These are phyloP conservation scores for Primulina huaijiensis DNA, from an alignment of 257 asterid species.

Conservation along the genomic window DNA sequence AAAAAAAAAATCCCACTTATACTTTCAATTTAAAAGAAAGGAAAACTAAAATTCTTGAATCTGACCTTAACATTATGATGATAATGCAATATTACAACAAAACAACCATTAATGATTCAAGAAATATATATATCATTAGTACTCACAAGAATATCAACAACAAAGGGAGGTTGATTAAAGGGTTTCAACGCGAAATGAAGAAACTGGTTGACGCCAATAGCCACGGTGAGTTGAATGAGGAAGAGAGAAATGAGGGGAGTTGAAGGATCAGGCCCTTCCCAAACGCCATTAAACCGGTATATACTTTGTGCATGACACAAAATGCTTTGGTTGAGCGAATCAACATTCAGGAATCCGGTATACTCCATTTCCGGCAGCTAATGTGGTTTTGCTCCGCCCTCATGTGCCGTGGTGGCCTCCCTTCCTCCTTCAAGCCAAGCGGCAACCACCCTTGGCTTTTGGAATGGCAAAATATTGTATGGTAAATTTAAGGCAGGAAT, in stretches of 20 bases:
- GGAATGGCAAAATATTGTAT: neutral
- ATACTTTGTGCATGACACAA: conserved; percentile 68
- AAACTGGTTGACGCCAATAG: conserved; percentile 53
- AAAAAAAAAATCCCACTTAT: too few species aligned
- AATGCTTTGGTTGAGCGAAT: conserved; percentile 39
- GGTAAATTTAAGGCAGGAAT: neutral
- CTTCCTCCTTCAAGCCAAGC: conserved; percentile 30
- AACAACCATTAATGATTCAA: neutral
- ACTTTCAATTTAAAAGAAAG: too few species aligned
- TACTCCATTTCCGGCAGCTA: conserved; percentile 20
- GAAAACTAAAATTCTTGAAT: too few species aligned
- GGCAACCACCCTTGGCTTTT: conserved; percentile 20
- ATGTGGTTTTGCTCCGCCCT: conserved; percentile 12
- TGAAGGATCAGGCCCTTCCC: conserved; percentile 95
- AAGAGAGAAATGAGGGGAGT: conserved; percentile 86
- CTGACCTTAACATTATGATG: neutral
- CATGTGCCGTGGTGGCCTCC: conserved; percentile 25
- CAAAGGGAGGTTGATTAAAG: conserved; percentile 69
- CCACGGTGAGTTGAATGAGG: conserved; percentile 60
- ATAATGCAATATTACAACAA: neutral
- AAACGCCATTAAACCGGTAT: conserved; percentile 80
- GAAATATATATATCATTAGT: too few species aligned
- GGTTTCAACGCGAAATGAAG: conserved; percentile 46
- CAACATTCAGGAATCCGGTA: conserved; percentile 23
- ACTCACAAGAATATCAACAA: conserved; percentile 76